These are phyloP conservation scores for Leishmania tarentolae DNA, from an alignment of 208 protist species.

Conservation along the genomic window DNA sequence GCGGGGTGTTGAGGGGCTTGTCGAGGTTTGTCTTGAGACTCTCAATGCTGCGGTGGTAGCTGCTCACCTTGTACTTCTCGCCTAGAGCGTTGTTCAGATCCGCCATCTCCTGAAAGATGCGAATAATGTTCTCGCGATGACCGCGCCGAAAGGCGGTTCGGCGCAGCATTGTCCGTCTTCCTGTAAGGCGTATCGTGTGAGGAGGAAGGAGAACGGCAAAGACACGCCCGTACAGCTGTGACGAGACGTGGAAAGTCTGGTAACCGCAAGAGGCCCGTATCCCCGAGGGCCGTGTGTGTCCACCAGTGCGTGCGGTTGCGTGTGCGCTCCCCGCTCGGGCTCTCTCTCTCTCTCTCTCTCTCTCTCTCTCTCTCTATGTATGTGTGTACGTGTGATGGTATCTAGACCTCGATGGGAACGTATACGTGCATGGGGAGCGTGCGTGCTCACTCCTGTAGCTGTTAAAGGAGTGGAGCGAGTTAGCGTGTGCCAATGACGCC, in stretches of 20 bases:
- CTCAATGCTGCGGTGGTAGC: slow-evolving; percentile 81
- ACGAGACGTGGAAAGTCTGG: background rate
- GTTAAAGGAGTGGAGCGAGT: background rate
- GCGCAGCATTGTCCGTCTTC: slow-evolving; percentile 54
- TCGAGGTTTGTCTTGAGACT: slow-evolving; percentile 88
- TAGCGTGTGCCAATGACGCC: background rate
- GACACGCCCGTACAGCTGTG: background rate
- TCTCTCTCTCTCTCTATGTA: background rate
- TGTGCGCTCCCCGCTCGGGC: background rate
- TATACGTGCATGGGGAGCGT: background rate
- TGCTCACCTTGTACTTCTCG: slow-evolving; percentile 88
- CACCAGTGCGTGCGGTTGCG: background rate
- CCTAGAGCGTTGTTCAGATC: slow-evolving; percentile 88
- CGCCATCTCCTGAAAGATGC: slow-evolving; percentile 90
- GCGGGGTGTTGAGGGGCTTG: slow-evolving; percentile 69
- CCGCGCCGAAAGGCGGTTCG: slow-evolving; percentile 56
- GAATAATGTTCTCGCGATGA: slow-evolving; percentile 86
- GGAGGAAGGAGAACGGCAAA: background rate
- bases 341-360: background rate
- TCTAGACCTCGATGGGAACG: background rate
- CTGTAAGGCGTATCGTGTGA: background rate
- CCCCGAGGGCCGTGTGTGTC: background rate
- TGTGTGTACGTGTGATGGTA: slow-evolving; percentile 7
- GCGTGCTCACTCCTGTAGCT: background rate
- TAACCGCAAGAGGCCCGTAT: background rate